These are phyloP conservation scores for Madurella fahalii DNA, from an alignment of 2,329 filamentous ascomycete species.

Conservation along the genomic window DNA sequence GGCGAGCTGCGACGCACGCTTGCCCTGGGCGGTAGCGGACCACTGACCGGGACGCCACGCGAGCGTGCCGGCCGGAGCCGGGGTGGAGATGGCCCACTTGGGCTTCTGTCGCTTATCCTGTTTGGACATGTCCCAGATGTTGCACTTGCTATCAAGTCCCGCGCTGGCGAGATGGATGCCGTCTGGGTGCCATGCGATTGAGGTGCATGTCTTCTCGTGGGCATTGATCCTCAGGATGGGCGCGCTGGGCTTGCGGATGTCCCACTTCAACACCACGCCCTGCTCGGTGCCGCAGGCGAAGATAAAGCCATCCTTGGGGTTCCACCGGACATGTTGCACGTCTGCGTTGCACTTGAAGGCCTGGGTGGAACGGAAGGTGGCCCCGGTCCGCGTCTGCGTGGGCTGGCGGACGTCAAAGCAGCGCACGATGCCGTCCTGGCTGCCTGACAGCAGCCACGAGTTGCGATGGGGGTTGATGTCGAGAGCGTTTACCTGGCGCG, in stretches of 20 bases:
- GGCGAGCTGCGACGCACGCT: constrained; percentile 58
- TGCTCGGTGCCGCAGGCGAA: constrained; percentile 63
- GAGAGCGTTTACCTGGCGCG: constrained; percentile 59
- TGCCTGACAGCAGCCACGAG: constrained; percentile 57
- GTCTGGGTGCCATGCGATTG: constrained; percentile 65
- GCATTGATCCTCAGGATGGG: constrained; percentile 58
- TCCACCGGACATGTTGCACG: constrained; percentile 63
- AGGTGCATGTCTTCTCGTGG: constrained; percentile 56
- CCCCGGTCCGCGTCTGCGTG: constrained; percentile 44
- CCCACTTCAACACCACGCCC: constrained; percentile 61
- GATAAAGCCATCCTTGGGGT: constrained; percentile 55
- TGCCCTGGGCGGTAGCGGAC: constrained; percentile 59
- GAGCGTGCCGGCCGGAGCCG: constrained; percentile 55
- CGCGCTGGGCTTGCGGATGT: constrained; percentile 50
- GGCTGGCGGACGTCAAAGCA: constrained; percentile 56
- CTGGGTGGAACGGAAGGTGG: constrained; percentile 47
- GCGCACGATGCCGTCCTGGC: constrained; percentile 60
- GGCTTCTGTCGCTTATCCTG: constrained; percentile 61
- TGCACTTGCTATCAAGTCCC: constrained; percentile 57
- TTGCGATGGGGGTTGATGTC: constrained; percentile 59
- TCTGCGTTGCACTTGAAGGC: constrained; percentile 51
- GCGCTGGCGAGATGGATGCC: constrained; percentile 62
- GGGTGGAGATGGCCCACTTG: constrained; percentile 57
- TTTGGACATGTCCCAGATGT: constrained; percentile 62
- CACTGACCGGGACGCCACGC: constrained; percentile 62